phyloP scores from a whole-genome alignment of 225 moss, liverwort and hornwort genomes.

The Takakia lepidozioides region DNA sequence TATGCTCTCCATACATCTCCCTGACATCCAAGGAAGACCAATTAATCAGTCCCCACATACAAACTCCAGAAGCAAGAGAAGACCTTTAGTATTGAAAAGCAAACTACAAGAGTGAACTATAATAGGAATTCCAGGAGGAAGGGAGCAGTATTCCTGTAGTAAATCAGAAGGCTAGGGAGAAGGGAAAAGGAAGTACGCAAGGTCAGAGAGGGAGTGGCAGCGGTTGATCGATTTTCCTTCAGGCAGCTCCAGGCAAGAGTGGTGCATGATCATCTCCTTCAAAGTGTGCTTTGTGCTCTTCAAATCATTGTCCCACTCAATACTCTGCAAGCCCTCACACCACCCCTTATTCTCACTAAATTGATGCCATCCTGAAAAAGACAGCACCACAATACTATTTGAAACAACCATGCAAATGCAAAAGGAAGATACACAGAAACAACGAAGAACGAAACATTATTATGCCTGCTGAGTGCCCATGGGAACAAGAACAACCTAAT shows the following conservation, averaged over 20 bases:
- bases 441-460: too few species aligned
- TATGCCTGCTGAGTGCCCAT: too few species aligned
- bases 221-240: slow-evolving; percentile 68
- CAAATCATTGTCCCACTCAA: slow-evolving; percentile 79
- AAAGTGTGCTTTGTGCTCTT: slow-evolving; percentile 77
- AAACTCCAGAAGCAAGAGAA: not conserved
- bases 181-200: slow-evolving; percentile 14
- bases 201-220: slow-evolving; percentile 56
- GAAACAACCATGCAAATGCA: too few species aligned
- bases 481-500: too few species aligned
- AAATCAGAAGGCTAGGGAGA: not conserved
- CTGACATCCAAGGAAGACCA: not conserved
- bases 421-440: too few species aligned
- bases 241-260: slow-evolving; percentile 60
- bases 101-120: too few species aligned
- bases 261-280: slow-evolving; percentile 87
- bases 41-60: not conserved
- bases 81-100: too few species aligned
- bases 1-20: slow-evolving; percentile 44
- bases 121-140: not conserved
- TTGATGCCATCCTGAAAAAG: too few species aligned
- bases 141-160: too few species aligned
- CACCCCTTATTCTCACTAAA: too few species aligned
- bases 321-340: too few species aligned
- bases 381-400: too few species aligned